Percentiles rank a stretch among this genome's conserved stretches.
Conservation (phyloP, 495 filamentous ascomycete species). For the Aspergillus sclerotiicarbonarius region DNA sequence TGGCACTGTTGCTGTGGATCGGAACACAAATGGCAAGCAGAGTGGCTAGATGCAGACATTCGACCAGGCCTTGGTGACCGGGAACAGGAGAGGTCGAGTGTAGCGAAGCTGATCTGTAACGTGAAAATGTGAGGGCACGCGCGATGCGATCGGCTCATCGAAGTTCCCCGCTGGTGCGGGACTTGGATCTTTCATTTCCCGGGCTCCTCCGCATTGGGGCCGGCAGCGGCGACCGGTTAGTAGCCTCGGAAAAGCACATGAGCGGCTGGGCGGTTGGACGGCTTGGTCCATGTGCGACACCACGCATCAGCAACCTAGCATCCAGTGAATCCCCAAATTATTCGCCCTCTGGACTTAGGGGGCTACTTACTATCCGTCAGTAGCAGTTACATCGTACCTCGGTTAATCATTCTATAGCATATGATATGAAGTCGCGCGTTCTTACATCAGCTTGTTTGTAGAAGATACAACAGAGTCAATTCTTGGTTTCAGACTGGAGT, state of each 20-base stretch:
- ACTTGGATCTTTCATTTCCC: slow-evolving; percentile 25
- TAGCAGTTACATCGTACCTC: too few species aligned
- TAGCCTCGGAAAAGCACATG: slow-evolving; percentile 6
- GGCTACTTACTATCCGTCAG: too few species aligned
- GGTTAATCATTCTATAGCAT: too few species aligned
- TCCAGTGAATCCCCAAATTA: background rate
- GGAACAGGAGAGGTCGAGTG: slow-evolving; percentile 3
- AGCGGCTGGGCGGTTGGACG: too few species aligned
- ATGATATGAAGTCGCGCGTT: too few species aligned
- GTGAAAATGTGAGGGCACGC: slow-evolving; percentile 22
- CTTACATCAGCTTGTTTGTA: too few species aligned
- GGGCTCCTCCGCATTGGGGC: slow-evolving; percentile 39
- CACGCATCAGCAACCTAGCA: background rate
- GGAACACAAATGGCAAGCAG: slow-evolving; percentile 13
- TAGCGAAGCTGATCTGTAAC: slow-evolving; percentile 13
- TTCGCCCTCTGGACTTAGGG: too few species aligned
- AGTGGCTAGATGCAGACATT: slow-evolving; percentile 30
- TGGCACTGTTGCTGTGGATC: slow-evolving; percentile 12
- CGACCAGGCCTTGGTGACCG: slow-evolving; percentile 10
- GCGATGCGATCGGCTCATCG: slow-evolving; percentile 30
- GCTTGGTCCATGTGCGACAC: background rate
- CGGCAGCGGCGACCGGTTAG: background rate
- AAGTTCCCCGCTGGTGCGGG: slow-evolving; percentile 30
- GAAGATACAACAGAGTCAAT: too few species aligned
- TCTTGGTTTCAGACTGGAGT: too few species aligned